Conservation (phyloP, 768 basidiomycete species). For the Filobasidium floriforme region DNA sequence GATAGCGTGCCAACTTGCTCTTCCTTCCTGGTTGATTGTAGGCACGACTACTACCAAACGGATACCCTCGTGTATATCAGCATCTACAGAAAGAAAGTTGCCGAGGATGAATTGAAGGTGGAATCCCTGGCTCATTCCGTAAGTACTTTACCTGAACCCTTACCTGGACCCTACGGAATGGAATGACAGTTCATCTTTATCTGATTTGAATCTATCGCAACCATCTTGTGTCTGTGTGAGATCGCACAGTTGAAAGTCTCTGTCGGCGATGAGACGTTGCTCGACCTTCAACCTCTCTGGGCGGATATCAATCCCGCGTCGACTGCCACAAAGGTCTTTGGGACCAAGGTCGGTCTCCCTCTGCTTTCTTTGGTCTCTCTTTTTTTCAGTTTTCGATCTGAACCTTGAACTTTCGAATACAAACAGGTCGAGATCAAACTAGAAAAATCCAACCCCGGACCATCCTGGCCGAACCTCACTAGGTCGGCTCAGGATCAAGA, state of each 20-base stretch:
- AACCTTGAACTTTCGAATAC: neutral
- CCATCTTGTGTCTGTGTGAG: too few relatives aligned
- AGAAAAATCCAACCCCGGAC: constrained; percentile 39
- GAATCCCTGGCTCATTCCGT: constrained; percentile 24
- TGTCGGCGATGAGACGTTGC: constrained; percentile 51
- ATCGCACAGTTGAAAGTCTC: constrained; percentile 20
- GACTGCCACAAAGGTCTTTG: constrained; percentile 63
- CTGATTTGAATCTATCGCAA: too few relatives aligned
- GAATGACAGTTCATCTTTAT: too few relatives aligned
- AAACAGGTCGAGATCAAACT: too few relatives aligned
- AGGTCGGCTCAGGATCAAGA: constrained; percentile 46
- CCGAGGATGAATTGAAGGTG: constrained; percentile 31
- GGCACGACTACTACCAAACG: constrained; percentile 42
- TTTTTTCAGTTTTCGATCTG: neutral
- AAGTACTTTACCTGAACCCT: constrained; percentile 8
- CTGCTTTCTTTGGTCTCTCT: too few relatives aligned
- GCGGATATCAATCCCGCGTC: constrained; percentile 65
- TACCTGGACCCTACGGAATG: too few relatives aligned
- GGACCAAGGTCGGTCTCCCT: constrained; percentile 55
- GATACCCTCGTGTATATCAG: constrained; percentile 30
- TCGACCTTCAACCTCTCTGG: constrained; percentile 70
- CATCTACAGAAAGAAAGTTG: constrained; percentile 38
- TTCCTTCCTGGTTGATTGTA: neutral
- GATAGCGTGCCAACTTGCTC: too few relatives aligned
- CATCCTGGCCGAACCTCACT: constrained; percentile 59